Evolutionary conservation across 805 yeast species (phyloP).

Genomic region (Debaryomyces hansenii): DNA sequence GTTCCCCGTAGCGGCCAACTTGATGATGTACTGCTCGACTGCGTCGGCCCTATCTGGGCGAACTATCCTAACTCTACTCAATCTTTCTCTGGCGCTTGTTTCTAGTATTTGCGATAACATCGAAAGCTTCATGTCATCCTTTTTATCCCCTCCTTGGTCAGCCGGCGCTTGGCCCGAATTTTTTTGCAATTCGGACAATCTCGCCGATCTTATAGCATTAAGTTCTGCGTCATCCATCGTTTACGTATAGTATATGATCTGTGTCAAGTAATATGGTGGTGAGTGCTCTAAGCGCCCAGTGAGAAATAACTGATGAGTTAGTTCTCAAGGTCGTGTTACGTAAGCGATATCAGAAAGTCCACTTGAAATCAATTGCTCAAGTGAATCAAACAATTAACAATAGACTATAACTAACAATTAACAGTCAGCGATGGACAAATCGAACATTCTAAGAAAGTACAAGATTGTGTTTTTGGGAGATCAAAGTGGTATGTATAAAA

Average conservation of each 20-base stretch:
- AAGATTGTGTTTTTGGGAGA: constrained; percentile 97
- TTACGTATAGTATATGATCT: background rate
- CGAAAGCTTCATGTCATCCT: constrained; percentile 42
- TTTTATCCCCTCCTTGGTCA: constrained; percentile 8
- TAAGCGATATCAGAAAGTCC: background rate
- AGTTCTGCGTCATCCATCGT: constrained; percentile 84
- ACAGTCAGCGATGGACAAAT: constrained; percentile 23
- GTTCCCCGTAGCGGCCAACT: constrained; percentile 75
- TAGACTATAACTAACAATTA: background rate
- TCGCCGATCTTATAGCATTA: constrained; percentile 89
- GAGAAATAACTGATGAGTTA: too few relatives aligned
- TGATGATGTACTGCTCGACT: constrained; percentile 77
- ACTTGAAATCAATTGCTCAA: background rate
- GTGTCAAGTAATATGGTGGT: background rate
- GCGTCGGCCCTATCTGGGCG: constrained; percentile 88
- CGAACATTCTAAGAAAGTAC: constrained; percentile 57
- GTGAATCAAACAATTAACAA: background rate
- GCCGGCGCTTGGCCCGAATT: constrained; percentile 36
- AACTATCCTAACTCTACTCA: constrained; percentile 83
- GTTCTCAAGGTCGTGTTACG: background rate
- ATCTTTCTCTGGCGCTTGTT: constrained; percentile 82
- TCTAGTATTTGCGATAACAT: constrained; percentile 70
- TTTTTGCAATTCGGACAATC: constrained; percentile 78
- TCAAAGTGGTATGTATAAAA: constrained; percentile 62
- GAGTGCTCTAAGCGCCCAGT: background rate